These are phyloP conservation scores for Petunia hybrid DNA, from an alignment of 305 asterid genomes.

Conservation along the genomic window DNA sequence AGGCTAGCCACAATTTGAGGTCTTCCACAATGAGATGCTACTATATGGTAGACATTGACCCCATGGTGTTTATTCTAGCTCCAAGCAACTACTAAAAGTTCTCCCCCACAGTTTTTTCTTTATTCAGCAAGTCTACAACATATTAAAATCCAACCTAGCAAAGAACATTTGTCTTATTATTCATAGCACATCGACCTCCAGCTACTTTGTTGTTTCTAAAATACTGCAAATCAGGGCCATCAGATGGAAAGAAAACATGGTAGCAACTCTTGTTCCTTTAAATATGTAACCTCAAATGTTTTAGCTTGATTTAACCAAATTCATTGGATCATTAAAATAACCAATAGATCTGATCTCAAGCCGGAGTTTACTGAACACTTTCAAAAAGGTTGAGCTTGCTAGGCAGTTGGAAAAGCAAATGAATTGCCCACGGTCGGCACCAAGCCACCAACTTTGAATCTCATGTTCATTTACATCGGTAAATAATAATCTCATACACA, in stretches of 20 bases:
- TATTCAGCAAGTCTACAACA: neutral
- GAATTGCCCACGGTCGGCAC: neutral
- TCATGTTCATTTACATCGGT: neutral
- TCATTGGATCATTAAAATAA: neutral
- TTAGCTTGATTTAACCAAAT: neutral
- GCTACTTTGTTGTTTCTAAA: neutral
- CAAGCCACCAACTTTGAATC: neutral
- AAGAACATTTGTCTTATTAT: neutral
- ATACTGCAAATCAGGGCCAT: neutral
- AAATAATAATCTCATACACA: slow-evolving; percentile 12
- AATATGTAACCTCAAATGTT: neutral
- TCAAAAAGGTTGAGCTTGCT: neutral
- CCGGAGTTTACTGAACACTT: neutral
- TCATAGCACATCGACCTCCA: neutral
- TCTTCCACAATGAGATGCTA: slow-evolving; percentile 21
- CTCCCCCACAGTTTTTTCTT: neutral
- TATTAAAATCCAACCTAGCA: neutral
- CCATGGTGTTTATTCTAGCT: slow-evolving; percentile 2
- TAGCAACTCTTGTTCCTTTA: neutral
- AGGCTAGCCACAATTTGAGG: slow-evolving; percentile 4
- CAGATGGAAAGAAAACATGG: slow-evolving; percentile 14
- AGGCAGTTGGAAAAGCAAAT: neutral
- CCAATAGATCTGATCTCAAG: slow-evolving; percentile 18
- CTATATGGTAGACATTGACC: neutral
- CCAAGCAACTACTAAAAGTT: neutral